Evolutionary conservation across 2,329 filamentous ascomycete genomes (phyloP), one percentile per base, ranked within the genome.

Genomic region (Paramyrothecium roridum): DNA sequence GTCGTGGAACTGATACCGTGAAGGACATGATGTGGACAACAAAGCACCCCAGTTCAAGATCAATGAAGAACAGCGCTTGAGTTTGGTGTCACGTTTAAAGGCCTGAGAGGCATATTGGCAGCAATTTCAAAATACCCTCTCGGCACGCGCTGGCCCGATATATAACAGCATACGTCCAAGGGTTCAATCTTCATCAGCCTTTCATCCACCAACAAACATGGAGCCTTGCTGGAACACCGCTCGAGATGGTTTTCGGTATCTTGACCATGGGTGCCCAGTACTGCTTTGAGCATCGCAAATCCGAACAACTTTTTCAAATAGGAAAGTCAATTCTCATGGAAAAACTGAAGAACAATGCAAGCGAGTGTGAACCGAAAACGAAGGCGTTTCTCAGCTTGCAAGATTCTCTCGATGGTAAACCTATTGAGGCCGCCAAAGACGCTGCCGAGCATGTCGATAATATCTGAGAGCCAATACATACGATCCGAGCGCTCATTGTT

Each of bases 131-230:
- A 23, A 55, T 74, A 1, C 72, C 72, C 1, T 74, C 72, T 0
- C 62, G 71, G 2, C 71, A 74, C 50, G 66, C 71, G 11, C 61
- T 74, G 3, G 70, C 69, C 1, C 57, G 71, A 33, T 72, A 73
- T 49, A 53, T 73, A 1, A 72, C 68, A 0, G 69, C 70, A 3
- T 74, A 67, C 30, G 68, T 74, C 19, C 66, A 70, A 16, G 71
- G 72, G 0, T 74, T 74, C 26, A 71, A 74, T 40, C 63, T 69
- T 0, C 71, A 74, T 30, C 70, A 74, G 66, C 65, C 68, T 1
- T 74, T 74, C 50, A 70, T 74, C 7, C 72, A 74, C 1, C 72
- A 68, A 67, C 58, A 61, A 8, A 52, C n/a, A n/a, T n/a, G n/a
- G n/a, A n/a, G n/a, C n/a, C n/a, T n/a, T 73, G 6, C 57, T 59